Evolutionary conservation across 2,329 filamentous ascomycete species (phyloP).

Genomic region (Scolecobasidium constrictum): DNA sequence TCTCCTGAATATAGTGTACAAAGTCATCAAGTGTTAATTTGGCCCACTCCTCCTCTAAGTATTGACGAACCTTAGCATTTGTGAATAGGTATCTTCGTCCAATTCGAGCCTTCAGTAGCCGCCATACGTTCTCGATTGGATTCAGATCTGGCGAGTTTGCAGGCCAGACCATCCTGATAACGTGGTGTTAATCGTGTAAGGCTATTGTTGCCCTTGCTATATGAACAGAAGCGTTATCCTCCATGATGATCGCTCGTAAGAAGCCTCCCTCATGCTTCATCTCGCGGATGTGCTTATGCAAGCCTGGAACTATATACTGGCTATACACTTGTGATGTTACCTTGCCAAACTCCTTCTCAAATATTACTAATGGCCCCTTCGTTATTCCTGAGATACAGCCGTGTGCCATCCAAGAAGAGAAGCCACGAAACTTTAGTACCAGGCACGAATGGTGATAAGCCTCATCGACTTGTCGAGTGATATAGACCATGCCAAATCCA

Average conservation of each 20-base stretch:
- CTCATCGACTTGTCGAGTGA: neutral
- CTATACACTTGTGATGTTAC: neutral
- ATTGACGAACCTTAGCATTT: neutral
- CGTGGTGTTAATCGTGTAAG: neutral
- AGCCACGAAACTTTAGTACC: neutral
- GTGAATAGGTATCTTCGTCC: neutral
- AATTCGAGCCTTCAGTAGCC: neutral
- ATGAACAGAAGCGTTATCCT: neutral
- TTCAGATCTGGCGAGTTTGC: slow-evolving; percentile 1
- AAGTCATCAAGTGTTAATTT: neutral
- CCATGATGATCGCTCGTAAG: neutral
- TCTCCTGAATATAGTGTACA: neutral
- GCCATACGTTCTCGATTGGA: neutral
- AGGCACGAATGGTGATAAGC: neutral
- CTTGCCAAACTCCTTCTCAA: neutral
- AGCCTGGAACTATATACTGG: neutral
- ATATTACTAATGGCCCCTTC: neutral
- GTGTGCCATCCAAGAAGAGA: neutral
- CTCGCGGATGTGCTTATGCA: neutral
- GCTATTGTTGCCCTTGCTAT: neutral
- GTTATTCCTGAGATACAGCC: neutral
- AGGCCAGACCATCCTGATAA: neutral
- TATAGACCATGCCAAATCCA: neutral
- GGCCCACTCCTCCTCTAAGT: neutral
- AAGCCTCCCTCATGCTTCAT: neutral